These are phyloP conservation scores for Diaporthe humulicola DNA, from an alignment of 2,329 filamentous ascomycete genomes.

Conservation along the genomic window DNA sequence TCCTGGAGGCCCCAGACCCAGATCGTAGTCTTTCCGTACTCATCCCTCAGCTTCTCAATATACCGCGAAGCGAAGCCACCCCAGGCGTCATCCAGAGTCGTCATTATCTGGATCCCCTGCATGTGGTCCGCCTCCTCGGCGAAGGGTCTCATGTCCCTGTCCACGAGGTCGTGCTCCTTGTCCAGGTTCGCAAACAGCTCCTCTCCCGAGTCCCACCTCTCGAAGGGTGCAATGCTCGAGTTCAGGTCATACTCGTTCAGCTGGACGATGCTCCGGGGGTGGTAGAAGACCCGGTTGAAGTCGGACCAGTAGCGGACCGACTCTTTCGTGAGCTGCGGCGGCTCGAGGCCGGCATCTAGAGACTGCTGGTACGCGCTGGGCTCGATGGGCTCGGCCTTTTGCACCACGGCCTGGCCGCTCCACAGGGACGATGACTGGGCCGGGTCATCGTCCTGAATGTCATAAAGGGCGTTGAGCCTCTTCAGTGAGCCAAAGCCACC, in stretches of 20 bases:
- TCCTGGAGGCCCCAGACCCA: constrained; percentile 91
- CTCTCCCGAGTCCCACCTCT: constrained; percentile 79
- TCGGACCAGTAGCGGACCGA: constrained; percentile 97
- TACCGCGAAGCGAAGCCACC: constrained; percentile 82
- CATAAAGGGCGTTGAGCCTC: constrained; percentile 91
- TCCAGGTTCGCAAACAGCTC: constrained; percentile 82
- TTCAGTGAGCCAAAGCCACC: constrained; percentile 90
- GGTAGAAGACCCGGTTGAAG: constrained; percentile 90
- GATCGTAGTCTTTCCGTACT: constrained; percentile 88
- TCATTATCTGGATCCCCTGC: constrained; percentile 86
- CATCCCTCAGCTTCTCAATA: constrained; percentile 84
- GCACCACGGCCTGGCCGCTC: constrained; percentile 73
- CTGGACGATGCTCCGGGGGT: constrained; percentile 88
- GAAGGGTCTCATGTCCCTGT: constrained; percentile 90
- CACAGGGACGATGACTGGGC: constrained; percentile 53
- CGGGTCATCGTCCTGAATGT: constrained; percentile 56
- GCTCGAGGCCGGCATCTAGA: constrained; percentile 77
- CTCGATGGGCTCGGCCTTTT: constrained; percentile 76
- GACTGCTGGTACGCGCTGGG: constrained; percentile 83
- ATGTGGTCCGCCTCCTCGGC: constrained; percentile 94
- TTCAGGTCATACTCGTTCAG: constrained; percentile 89
- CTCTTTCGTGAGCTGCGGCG: constrained; percentile 74
- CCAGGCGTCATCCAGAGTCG: constrained; percentile 83
- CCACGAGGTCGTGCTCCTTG: constrained; percentile 86
- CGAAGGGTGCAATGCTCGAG: constrained; percentile 84